Percentiles rank a stretch among this genome's conserved stretches.
Evolutionary conservation across 2,329 filamentous ascomycete species (phyloP).

Genomic region (Trichophyton benhamiae): DNA sequence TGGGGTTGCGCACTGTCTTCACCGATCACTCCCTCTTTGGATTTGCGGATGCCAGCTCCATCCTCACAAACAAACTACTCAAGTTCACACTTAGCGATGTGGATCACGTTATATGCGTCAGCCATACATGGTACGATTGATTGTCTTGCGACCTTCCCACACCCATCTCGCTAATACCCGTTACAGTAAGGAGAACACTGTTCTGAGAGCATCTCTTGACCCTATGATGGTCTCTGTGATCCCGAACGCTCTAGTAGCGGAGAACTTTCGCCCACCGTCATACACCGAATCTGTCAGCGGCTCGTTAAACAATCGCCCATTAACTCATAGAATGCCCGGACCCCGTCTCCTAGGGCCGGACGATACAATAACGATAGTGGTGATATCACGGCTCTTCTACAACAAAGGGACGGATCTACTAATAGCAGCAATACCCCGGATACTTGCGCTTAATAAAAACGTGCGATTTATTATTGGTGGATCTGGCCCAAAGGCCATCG

Average conservation of each 20-base stretch:
- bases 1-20: conserved; percentile 91
- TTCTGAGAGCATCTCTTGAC: conserved; percentile 83
- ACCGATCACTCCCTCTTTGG: conserved; percentile 97
- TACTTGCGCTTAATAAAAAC: conserved; percentile 77
- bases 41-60: conserved; percentile 90
- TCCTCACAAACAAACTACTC: conserved; percentile 89
- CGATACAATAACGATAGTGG: conserved; percentile 88
- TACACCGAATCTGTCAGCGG: conserved; percentile 31
- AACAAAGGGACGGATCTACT: conserved; percentile 96
- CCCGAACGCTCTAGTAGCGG: conserved; percentile 90
- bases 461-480: conserved; percentile 95
- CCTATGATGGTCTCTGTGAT: conserved; percentile 97
- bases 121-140: conserved; percentile 71
- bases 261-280: conserved; percentile 73
- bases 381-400: conserved; percentile 94
- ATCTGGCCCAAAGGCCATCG: conserved; percentile 90
- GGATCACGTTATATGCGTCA: conserved; percentile 96
- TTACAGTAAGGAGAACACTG: conserved; percentile 87
- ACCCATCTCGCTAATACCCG: conserved; percentile 11
- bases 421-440: conserved; percentile 89
- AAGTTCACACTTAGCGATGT: conserved; percentile 96
- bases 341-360: conserved; percentile 60
- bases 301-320: conserved; percentile 11
- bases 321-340: conserved; percentile 31
- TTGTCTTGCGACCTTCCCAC: not conserved